A percentile compares a stretch with the other conserved stretches of the same genome.
phyloP scores from a whole-genome alignment of 306 rosid genomes.

The Casuarina cunninghamiana region DNA sequence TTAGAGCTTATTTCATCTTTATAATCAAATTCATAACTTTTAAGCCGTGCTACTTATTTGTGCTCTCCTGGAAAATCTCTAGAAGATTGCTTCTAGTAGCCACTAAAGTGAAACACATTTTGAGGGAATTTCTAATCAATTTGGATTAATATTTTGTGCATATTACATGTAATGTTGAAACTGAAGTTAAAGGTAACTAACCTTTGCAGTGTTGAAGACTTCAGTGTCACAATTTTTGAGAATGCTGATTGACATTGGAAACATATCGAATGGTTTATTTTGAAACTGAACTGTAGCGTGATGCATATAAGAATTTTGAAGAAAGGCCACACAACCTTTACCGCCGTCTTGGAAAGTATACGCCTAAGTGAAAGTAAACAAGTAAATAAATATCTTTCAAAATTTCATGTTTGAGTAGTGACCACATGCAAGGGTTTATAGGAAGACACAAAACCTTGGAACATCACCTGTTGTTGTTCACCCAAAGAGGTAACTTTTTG shows the following conservation, averaged over 20 bases:
- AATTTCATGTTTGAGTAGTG: background rate
- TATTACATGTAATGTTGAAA: no score
- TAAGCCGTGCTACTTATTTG: no score
- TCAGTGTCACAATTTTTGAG: slow-evolving; percentile 60
- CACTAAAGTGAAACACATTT: no score
- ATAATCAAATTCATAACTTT: no score
- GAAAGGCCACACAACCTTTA: slow-evolving; percentile 64
- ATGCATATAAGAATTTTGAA: slow-evolving; percentile 42
- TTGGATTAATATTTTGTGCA: no score
- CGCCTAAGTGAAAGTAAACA: slow-evolving; percentile 36
- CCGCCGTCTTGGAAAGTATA: slow-evolving; percentile 51
- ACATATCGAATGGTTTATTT: slow-evolving; percentile 41
- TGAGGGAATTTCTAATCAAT: no score
- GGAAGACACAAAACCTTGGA: slow-evolving; percentile 13
- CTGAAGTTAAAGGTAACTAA: slow-evolving; percentile 5
- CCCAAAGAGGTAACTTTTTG: slow-evolving; percentile 57
- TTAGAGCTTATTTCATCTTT: no score
- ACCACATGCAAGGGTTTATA: background rate
- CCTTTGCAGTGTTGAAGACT: slow-evolving; percentile 63
- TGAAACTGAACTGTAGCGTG: slow-evolving; percentile 49
- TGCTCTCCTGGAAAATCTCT: no score
- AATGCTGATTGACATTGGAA: slow-evolving; percentile 66
- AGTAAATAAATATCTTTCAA: background rate
- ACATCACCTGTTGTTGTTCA: slow-evolving; percentile 43
- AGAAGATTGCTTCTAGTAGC: no score